Evolutionary conservation across 2,329 filamentous ascomycete genomes (phyloP).

Genomic region (Claviceps purpurea): DNA sequence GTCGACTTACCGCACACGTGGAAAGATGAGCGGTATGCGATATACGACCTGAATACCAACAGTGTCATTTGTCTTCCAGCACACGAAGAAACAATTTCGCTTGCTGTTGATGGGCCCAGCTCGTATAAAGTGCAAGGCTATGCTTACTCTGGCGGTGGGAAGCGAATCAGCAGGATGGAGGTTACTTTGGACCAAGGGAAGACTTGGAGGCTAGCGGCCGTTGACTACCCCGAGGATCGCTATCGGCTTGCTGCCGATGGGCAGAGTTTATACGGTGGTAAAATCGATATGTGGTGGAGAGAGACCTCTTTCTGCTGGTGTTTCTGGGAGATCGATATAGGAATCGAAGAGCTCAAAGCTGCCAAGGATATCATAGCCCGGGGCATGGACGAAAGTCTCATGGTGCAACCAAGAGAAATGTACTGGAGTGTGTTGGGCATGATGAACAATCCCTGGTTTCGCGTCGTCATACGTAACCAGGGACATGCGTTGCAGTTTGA

Average conservation of each 20-base stretch:
- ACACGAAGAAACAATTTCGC: conserved; percentile 54
- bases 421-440: conserved; percentile 92
- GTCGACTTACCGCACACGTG: conserved; percentile 63
- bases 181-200: conserved; percentile 72
- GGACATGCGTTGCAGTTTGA: conserved; percentile 56
- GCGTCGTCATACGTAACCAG: conserved; percentile 63
- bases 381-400: conserved; percentile 83
- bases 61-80: conserved; percentile 69
- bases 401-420: conserved; percentile 80
- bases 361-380: conserved; percentile 67
- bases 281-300: conserved; percentile 67
- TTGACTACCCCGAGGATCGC: conserved; percentile 74
- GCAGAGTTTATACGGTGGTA: conserved; percentile 59
- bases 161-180: conserved; percentile 69
- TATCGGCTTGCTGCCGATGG: conserved; percentile 52
- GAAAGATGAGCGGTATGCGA: conserved; percentile 82
- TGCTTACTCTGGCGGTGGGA: conserved; percentile 79
- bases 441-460: conserved; percentile 97
- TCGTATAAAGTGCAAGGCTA: conserved; percentile 64
- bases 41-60: conserved; percentile 84
- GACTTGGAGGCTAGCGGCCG: conserved; percentile 63
- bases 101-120: conserved; percentile 30
- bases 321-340: conserved; percentile 69
- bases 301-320: conserved; percentile 85
- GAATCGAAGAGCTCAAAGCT: conserved; percentile 44